Percentiles rank a stretch among this genome's conserved stretches.
Evolutionary conservation across 352 stramenopile genomes (phyloP).

Genomic region (Phytophthora quininea): DNA sequence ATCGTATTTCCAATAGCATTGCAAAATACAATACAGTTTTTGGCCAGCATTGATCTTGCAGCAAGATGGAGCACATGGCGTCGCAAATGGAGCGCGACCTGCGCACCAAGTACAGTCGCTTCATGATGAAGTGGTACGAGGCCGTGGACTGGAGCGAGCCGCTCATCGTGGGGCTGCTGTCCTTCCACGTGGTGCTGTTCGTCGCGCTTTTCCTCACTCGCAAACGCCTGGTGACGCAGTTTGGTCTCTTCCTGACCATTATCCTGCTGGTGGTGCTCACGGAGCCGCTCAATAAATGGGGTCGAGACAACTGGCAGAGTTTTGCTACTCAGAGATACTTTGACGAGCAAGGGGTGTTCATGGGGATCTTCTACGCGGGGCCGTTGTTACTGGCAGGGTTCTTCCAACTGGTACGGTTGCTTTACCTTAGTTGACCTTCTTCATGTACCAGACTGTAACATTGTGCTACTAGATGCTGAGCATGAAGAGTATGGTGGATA

Average conservation of each 20-base stretch:
- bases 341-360: conserved; percentile 79
- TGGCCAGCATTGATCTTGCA: too few species aligned
- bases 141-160: conserved; percentile 82
- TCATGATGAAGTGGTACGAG: conserved; percentile 86
- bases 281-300: conserved; percentile 74
- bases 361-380: conserved; percentile 81
- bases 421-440: too few species aligned
- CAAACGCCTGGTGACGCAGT: conserved; percentile 61
- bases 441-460: too few species aligned
- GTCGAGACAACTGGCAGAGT: conserved; percentile 55
- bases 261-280: conserved; percentile 58
- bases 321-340: conserved; percentile 89
- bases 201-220: conserved; percentile 57
- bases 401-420: conserved; percentile 73
- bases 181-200: conserved; percentile 64
- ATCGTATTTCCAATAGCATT: too few species aligned
- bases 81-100: conserved; percentile 72
- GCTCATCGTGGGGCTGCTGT: conserved; percentile 63
- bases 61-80: conserved; percentile 63
- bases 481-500: conserved; percentile 80
- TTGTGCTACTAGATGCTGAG: conserved; percentile 57
- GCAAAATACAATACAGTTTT: too few species aligned
- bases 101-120: conserved; percentile 69
- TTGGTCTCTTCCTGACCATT: conserved; percentile 71
- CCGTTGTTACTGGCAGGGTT: conserved; percentile 79